A percentile compares a stretch with the other conserved stretches of the same genome.
Conservation (phyloP, 345 rosid genomes). For the thale cress (Arabidopsis thaliana) region DNA sequence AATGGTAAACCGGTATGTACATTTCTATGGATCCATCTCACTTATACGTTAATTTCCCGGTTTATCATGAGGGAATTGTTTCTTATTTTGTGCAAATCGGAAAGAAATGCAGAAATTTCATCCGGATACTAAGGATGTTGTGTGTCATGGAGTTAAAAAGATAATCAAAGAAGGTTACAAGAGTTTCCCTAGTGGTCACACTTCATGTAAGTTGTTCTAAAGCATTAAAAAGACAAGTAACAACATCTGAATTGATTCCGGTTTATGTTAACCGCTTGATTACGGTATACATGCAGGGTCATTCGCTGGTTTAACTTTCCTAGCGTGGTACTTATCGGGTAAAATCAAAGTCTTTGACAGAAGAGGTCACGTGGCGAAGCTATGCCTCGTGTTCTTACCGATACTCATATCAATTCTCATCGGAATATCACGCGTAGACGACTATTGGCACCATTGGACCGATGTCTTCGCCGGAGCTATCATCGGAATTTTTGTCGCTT, state of each 20-base stretch:
- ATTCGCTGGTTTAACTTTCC: constrained; percentile 66
- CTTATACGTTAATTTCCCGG: background rate
- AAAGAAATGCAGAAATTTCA: constrained; percentile 54
- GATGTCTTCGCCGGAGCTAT: constrained; percentile 69
- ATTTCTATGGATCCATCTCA: constrained; percentile 1
- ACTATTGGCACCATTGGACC: constrained; percentile 81
- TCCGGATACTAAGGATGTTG: constrained; percentile 47
- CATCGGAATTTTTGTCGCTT: constrained; percentile 54
- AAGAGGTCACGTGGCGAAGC: constrained; percentile 60
- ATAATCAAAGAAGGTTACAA: constrained; percentile 71
- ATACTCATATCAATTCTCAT: constrained; percentile 57
- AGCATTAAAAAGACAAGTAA: background rate
- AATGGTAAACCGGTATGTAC: constrained; percentile 55
- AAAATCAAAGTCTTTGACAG: constrained; percentile 66
- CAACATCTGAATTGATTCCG: background rate
- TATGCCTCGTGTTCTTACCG: constrained; percentile 59
- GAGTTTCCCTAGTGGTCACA: constrained; percentile 79
- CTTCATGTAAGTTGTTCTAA: constrained; percentile 52
- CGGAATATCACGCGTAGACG: constrained; percentile 65
- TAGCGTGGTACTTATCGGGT: constrained; percentile 71
- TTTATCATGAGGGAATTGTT: background rate
- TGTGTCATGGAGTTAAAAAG: constrained; percentile 54
- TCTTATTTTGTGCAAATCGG: constrained; percentile 10
- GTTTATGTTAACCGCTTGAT: background rate
- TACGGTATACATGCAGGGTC: constrained; percentile 55